Evolutionary conservation across 495 filamentous ascomycete species (phyloP).

Genomic region (Chlorociboria aeruginascens): DNA sequence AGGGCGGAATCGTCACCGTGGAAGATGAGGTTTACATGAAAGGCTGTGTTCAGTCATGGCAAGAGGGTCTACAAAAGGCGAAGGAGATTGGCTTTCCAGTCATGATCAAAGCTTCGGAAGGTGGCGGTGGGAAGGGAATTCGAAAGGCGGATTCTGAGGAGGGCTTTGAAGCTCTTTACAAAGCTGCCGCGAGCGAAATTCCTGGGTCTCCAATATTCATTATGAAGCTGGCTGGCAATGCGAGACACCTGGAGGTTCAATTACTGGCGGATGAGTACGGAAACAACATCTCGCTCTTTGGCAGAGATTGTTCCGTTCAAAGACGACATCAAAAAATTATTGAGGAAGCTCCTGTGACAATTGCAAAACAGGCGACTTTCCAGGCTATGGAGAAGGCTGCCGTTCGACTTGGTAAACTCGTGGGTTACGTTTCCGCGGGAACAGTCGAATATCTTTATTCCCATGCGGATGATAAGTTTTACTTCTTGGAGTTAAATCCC

Average conservation of each 20-base stretch:
- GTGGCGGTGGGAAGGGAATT: conserved; percentile 98
- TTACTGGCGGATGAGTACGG: conserved; percentile 97
- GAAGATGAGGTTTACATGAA: conserved; percentile 75
- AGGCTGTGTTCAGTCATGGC: conserved; percentile 76
- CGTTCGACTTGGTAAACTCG: conserved; percentile 82
- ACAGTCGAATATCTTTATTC: conserved; percentile 99
- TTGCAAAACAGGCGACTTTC: conserved; percentile 82
- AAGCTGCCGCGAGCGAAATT: conserved; percentile 92
- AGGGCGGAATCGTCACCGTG: conserved; percentile 84
- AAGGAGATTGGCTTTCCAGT: conserved; percentile 91
- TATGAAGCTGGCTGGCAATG: conserved; percentile 98
- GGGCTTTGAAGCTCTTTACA: conserved; percentile 74
- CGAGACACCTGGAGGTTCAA: conserved; percentile 94
- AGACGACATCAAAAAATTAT: conserved; percentile 99
- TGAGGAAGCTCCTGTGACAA: conserved; percentile 95
- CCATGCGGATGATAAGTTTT: conserved; percentile 96
- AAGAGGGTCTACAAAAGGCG: conserved; percentile 83
- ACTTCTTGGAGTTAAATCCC: conserved; percentile 97
- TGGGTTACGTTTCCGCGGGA: conserved; percentile 97
- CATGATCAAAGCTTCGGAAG: conserved; percentile 99
- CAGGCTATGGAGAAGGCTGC: conserved; percentile 93
- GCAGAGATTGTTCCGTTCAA: conserved; percentile 97
- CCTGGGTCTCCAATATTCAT: conserved; percentile 99
- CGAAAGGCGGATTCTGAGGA: conserved; percentile 85
- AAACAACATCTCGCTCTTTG: conserved; percentile 98